Evolutionary conservation across 768 basidiomycete species (phyloP), one percentile per base, ranked within the genome.

Genomic region (Kwoniella botswanensis): DNA sequence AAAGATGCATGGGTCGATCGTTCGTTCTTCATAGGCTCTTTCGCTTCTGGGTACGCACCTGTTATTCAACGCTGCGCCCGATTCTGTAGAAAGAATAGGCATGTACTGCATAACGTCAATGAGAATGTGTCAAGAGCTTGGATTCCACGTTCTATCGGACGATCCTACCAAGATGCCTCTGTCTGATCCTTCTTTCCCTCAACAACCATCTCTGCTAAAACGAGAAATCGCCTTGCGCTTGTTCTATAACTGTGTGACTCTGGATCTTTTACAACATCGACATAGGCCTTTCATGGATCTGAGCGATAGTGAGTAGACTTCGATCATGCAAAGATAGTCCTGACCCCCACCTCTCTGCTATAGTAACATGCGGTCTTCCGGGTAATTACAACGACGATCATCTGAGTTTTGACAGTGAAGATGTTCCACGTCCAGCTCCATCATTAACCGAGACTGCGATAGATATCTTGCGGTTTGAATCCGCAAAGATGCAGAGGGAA

Each of bases 311-410:
- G 22, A 17, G 62, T 63, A n/a, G 2, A 3, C 35, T 42, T 42
- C 35, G 35, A 61, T 24, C 21, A 11, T 50, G n/a, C 46, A 50
- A 6, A 3, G n/a, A 50, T 21, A 61, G 13, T 61, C 35, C 17
- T 43, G 59, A 61, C 4, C 26, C 26, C 3, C 3, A 26, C 26
- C 26, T 26, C 2, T 26, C 3, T 2, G 26, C 26, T 26, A 3
- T 24, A 63, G 62, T 63, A 10, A 52, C 62, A 17, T 63, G 43
- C 22, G 62, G 43, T 17, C 46, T 63, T 43, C 62, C 62, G 11
- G 62, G 43, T 13, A 63, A 63, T 46, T 63, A 43, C 26, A 43
- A 63, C n/a, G 62, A 63, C 18, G 62, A 52, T 17, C 62, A 63
- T 9, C 62, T 63, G 15, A 46, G 43, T 15, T 24, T 63, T 13